Base-by-base conservation (phyloP, 2,329 filamentous ascomycete genomes). In the Venturia effusa region DNA sequence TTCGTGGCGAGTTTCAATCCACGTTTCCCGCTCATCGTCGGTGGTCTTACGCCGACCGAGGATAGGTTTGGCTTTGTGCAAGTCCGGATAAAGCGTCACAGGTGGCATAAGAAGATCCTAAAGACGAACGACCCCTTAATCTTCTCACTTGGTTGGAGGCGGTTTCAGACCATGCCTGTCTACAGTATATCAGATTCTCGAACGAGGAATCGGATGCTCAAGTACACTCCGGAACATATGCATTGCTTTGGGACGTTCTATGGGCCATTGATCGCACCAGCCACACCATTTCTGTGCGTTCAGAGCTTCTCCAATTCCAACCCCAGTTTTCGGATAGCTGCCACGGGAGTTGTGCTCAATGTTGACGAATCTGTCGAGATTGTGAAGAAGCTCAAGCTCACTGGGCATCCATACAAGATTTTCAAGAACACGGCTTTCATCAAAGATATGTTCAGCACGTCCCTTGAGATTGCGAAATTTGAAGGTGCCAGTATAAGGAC, bases 391-490 rank as follows among this genome's bases (percentile, higher is more conserved):
- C 87, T 99, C 72, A 99, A 99, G 77, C 84, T 99, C 60, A 97
- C 92, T 0, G 94, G 94, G 66, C 83, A 85, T 59, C 92, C 94
- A 1, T 95, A 94, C 83, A 97, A 97, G 79, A 95, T 97, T 76
- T 97, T 95, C 85, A 96, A 96, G 78, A 99, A 99, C 79, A 99
- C 94, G 0, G 92, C 94, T 45, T 99, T 99, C 74, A 92, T 99
- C 78, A 95, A 94, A 76, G 91, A 96, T 78, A 99, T 99, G 94
- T 99, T 99, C 82, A 92, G 85, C 73, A 88, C 88, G 0, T 83
- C 91, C 0, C 86, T 99, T 51, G 94, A 99, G 74, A 94, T 99
- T 68, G 93, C 94, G 71, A 99, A 97, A 74, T 99, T 99, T 72
- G 94, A 99, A 78, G 94, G 94, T 65, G 94, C 94, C 11, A 87